Conservation (phyloP, 2,329 filamentous ascomycete species). For the Monosporascus sp. region DNA sequence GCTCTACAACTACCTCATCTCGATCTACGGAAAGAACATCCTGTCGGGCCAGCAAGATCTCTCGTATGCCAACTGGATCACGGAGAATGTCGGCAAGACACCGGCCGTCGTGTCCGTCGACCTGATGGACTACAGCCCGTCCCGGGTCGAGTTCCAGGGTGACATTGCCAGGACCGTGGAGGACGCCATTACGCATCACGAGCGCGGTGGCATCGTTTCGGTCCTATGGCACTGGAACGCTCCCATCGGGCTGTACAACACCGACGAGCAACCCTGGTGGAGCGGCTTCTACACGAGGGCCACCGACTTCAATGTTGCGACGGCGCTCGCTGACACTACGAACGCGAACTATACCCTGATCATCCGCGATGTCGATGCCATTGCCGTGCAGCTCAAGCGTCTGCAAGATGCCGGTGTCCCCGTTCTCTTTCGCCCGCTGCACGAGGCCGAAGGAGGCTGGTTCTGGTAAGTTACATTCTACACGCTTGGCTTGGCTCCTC, state of each 20-base stretch:
- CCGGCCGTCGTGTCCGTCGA: slow-evolving; percentile 42
- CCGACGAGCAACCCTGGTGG: slow-evolving; percentile 40
- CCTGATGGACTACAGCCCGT: slow-evolving; percentile 45
- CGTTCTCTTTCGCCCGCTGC: slow-evolving; percentile 42
- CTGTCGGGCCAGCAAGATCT: slow-evolving; percentile 45
- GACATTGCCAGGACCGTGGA: slow-evolving; percentile 37
- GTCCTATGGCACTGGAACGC: slow-evolving; percentile 47
- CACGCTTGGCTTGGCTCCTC: background rate
- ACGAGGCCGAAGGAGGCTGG: slow-evolving; percentile 47
- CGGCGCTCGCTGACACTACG: slow-evolving; percentile 35
- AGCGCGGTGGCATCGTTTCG: slow-evolving; percentile 40
- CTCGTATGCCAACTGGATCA: slow-evolving; percentile 37
- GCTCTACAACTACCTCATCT: slow-evolving; percentile 37
- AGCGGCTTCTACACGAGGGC: slow-evolving; percentile 46
- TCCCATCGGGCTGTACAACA: slow-evolving; percentile 42
- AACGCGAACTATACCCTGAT: slow-evolving; percentile 43
- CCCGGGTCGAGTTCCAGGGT: slow-evolving; percentile 35
- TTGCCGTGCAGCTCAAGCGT: slow-evolving; percentile 40
- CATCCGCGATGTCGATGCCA: slow-evolving; percentile 43
- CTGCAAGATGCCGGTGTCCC: slow-evolving; percentile 39
- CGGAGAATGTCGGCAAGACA: slow-evolving; percentile 39
- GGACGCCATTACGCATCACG: slow-evolving; percentile 39
- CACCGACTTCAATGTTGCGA: slow-evolving; percentile 41
- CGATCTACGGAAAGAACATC: slow-evolving; percentile 41
- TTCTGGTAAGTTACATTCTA: slow-evolving; percentile 36